Evolutionary conservation across 1,139 yeast genomes (phyloP).

Genomic region (Scheffersomyces lignicola): DNA sequence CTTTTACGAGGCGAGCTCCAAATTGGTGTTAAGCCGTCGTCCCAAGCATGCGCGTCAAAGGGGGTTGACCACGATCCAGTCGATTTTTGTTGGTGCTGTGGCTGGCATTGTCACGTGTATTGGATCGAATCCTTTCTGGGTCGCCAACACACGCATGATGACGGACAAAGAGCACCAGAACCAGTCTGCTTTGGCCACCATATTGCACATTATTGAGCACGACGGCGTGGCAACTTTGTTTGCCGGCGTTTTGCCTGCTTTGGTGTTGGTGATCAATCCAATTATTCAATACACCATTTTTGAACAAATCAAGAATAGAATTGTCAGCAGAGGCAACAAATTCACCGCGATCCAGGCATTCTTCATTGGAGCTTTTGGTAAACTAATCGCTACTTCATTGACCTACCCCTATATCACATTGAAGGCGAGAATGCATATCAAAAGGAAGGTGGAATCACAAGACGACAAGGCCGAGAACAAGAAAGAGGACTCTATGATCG

Average conservation of each 20-base stretch:
- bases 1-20: constrained; percentile 74
- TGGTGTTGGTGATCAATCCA: constrained; percentile 83
- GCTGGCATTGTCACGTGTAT: constrained; percentile 88
- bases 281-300: constrained; percentile 89
- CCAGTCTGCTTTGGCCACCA: constrained; percentile 50
- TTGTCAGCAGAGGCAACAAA: constrained; percentile 54
- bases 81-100: constrained; percentile 76
- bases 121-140: constrained; percentile 95
- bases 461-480: constrained; percentile 18
- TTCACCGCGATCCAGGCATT: constrained; percentile 72
- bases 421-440: constrained; percentile 84
- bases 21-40: constrained; percentile 49
- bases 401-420: constrained; percentile 92
- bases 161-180: constrained; percentile 49
- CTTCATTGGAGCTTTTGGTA: constrained; percentile 85
- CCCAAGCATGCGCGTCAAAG: constrained; percentile 21
- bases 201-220: constrained; percentile 60
- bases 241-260: constrained; percentile 85
- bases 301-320: constrained; percentile 75
- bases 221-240: constrained; percentile 77
- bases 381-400: constrained; percentile 78
- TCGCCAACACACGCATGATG: constrained; percentile 81
- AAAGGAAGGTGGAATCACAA: constrained; percentile 36
- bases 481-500: constrained; percentile 39
- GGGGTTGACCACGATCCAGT: constrained; percentile 65